These are phyloP conservation scores for Globisporangium orthogonon DNA, from an alignment of 352 stramenopile species.

Conservation along the genomic window DNA sequence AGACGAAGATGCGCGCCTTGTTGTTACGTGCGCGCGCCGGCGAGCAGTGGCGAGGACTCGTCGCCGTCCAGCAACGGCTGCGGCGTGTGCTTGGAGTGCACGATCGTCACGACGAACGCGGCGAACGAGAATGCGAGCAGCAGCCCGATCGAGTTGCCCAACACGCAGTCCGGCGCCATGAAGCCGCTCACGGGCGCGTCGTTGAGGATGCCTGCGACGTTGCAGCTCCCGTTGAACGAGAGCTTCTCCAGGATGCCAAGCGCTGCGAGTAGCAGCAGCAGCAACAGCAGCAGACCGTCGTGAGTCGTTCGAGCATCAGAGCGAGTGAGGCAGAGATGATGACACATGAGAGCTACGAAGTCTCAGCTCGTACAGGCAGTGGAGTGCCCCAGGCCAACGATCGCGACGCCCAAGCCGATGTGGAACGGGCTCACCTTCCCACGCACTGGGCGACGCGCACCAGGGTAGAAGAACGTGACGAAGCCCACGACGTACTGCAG, in stretches of 20 bases:
- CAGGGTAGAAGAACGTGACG: constrained; percentile 68
- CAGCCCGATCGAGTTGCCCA: constrained; percentile 71
- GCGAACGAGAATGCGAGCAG: constrained; percentile 42
- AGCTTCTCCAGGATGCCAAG: constrained; percentile 77
- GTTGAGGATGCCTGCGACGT: constrained; percentile 60
- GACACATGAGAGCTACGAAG: neutral
- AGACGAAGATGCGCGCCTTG: too few species aligned
- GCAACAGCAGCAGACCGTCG: neutral
- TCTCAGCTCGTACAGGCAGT: constrained; percentile 31
- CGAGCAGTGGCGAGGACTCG: constrained; percentile 43
- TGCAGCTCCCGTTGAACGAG: constrained; percentile 81
- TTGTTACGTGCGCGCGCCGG: neutral
- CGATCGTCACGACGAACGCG: constrained; percentile 42
- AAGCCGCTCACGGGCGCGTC: constrained; percentile 56
- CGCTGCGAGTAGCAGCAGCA: constrained; percentile 14
- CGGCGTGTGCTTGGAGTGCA: constrained; percentile 33
- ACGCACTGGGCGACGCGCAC: constrained; percentile 38
- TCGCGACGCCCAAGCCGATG: constrained; percentile 52
- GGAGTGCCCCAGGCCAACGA: constrained; percentile 53
- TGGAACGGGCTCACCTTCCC: constrained; percentile 49
- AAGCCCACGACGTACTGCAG: constrained; percentile 61
- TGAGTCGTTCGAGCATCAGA: neutral
- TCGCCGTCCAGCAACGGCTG: constrained; percentile 11
- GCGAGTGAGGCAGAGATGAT: neutral
- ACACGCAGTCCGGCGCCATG: constrained; percentile 65